Evolutionary conservation across 1,284 basidiomycete genomes (phyloP).

Genomic region (Naganishia sp.): DNA sequence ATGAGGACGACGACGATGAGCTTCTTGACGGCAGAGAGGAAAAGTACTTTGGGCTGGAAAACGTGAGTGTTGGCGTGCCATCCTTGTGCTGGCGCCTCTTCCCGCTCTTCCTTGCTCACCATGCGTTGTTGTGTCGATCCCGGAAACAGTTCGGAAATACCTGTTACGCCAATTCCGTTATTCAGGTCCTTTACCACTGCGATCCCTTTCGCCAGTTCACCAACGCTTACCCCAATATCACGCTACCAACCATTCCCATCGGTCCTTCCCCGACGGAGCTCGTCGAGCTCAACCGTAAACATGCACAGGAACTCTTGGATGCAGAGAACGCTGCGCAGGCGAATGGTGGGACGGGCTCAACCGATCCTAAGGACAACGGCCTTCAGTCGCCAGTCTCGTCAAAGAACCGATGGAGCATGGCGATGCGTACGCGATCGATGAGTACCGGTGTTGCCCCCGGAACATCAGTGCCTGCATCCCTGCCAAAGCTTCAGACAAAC

Average conservation of each 20-base stretch:
- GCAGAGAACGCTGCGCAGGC: constrained; percentile 4
- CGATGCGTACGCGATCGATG: constrained; percentile 27
- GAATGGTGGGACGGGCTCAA: background rate
- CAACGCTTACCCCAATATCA: constrained; percentile 58
- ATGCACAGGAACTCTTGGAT: constrained; percentile 15
- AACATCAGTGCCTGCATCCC: constrained; percentile 2
- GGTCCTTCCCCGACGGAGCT: constrained; percentile 40
- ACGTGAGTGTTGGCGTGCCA: constrained; percentile 18
- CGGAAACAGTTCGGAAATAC: constrained; percentile 31
- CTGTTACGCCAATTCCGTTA: constrained; percentile 92
- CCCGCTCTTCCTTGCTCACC: background rate
- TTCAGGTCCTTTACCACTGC: constrained; percentile 91
- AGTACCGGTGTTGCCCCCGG: constrained; percentile 11
- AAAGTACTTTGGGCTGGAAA: constrained; percentile 32
- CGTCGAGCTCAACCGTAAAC: constrained; percentile 19
- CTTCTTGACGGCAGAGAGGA: constrained; percentile 25
- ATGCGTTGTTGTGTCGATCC: background rate
- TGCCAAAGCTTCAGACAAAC: constrained; percentile 23
- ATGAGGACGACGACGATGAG: constrained; percentile 22
- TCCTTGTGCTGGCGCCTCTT: background rate
- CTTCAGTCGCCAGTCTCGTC: background rate
- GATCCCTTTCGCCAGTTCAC: constrained; percentile 76
- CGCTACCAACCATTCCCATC: constrained; percentile 46
- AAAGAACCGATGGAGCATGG: constrained; percentile 30
- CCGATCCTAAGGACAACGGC: constrained; percentile 19